A percentile compares a stretch with the other conserved stretches of the same genome.
Conservation (phyloP, 2,329 filamentous ascomycete species). For the Beauveria australis region DNA sequence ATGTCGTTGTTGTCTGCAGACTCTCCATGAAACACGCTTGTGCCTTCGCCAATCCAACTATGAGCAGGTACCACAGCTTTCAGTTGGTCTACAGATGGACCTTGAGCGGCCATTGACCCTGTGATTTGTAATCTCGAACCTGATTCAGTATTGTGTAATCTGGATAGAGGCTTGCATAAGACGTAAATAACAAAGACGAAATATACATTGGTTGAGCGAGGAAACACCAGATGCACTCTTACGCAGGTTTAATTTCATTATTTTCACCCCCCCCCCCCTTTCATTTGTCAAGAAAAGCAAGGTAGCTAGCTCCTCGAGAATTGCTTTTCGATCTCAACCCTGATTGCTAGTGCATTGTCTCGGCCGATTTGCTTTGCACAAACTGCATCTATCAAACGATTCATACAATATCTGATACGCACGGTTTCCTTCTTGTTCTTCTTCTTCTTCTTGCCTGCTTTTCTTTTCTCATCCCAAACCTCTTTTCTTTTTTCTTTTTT, state of each 20-base stretch:
- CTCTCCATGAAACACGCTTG: conserved; percentile 4
- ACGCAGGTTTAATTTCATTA: neutral
- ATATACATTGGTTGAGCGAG: too few species aligned
- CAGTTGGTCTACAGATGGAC: conserved; percentile 9
- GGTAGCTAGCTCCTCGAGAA: too few species aligned
- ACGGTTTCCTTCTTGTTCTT: too few species aligned
- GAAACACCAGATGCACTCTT: too few species aligned
- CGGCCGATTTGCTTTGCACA: too few species aligned
- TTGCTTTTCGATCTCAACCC: neutral
- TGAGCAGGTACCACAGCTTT: conserved; percentile 11
- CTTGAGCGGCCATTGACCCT: conserved; percentile 3
- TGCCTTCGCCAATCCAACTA: conserved; percentile 9
- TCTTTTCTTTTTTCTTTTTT: neutral
- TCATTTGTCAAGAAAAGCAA: neutral
- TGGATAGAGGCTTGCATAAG: neutral
- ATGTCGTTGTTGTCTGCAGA: neutral
- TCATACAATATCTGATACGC: too few species aligned
- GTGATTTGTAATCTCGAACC: neutral
- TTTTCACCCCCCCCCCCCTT: neutral
- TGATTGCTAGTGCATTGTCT: too few species aligned
- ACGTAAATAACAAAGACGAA: too few species aligned
- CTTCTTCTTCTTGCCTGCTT: neutral
- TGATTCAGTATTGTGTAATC: neutral
- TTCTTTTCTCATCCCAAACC: neutral
- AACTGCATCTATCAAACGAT: too few species aligned